phyloP scores from a whole-genome alignment of 2,329 filamentous ascomycete species.

The Endocalyx cinctus region DNA sequence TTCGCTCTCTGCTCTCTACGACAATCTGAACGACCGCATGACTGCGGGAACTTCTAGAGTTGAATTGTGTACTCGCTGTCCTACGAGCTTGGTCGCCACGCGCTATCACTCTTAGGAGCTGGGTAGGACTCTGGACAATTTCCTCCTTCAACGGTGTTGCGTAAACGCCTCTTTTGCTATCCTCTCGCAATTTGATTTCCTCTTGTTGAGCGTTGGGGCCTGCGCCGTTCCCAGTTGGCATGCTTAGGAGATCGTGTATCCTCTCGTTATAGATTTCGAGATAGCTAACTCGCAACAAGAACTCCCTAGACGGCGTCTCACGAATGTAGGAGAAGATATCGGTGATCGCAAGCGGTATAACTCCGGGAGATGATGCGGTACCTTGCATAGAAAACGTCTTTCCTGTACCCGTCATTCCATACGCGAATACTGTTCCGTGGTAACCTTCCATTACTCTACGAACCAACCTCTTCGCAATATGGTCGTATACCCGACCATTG shows the following conservation, averaged over 20 bases:
- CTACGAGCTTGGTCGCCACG: constrained; percentile 86
- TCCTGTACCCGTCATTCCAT: constrained; percentile 97
- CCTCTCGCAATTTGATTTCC: constrained; percentile 95
- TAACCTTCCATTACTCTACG: constrained; percentile 98
- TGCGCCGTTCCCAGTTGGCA: constrained; percentile 55
- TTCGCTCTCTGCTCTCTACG: constrained; percentile 89
- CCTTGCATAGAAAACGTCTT: constrained; percentile 99
- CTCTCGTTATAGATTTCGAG: constrained; percentile 98
- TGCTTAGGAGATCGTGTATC: constrained; percentile 87
- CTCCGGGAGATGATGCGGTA: constrained; percentile 88
- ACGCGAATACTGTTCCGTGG: constrained; percentile 96
- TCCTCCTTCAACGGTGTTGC: constrained; percentile 95
- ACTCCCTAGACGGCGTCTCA: constrained; percentile 91
- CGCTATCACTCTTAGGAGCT: constrained; percentile 89
- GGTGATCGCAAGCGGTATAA: constrained; percentile 94
- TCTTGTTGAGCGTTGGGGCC: constrained; percentile 62
- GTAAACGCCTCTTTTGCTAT: constrained; percentile 94
- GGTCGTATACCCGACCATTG: constrained; percentile 91
- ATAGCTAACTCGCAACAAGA: constrained; percentile 92
- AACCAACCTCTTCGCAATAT: constrained; percentile 87
- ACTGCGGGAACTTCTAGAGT: constrained; percentile 91
- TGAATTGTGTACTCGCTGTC: constrained; percentile 95
- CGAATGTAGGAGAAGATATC: constrained; percentile 99
- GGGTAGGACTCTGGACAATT: constrained; percentile 96
- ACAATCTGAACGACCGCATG: constrained; percentile 98